phyloP scores from a whole-genome alignment of 352 stramenopile species.

The Saprolegnia diclina region DNA sequence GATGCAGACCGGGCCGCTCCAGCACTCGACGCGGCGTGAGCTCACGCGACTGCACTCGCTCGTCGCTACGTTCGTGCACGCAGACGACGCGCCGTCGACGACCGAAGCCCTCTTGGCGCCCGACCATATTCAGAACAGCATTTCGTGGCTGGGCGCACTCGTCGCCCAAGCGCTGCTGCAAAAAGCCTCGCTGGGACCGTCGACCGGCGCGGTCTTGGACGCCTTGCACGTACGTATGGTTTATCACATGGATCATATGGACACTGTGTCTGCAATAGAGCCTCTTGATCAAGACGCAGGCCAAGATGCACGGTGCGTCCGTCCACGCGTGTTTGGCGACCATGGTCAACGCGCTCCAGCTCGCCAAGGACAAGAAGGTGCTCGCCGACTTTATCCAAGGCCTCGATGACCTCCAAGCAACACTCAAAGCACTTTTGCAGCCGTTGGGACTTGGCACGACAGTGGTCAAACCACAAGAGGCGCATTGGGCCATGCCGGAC shows the following conservation, averaged over 20 bases:
- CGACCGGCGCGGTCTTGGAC: background rate
- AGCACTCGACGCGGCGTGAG: slow-evolving; percentile 9
- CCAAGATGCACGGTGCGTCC: slow-evolving; percentile 11
- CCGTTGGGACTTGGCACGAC: background rate
- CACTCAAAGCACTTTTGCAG: background rate
- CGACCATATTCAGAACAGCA: background rate
- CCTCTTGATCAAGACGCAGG: slow-evolving; percentile 17
- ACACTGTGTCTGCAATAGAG: slow-evolving; percentile 2
- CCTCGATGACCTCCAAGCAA: slow-evolving; percentile 14
- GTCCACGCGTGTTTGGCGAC: background rate
- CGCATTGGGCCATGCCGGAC: background rate
- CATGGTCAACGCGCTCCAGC: slow-evolving; percentile 11
- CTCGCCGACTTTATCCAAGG: background rate
- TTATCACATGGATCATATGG: background rate
- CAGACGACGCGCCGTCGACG: background rate
- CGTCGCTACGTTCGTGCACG: background rate
- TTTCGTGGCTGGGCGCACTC: slow-evolving; percentile 1
- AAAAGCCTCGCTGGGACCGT: background rate
- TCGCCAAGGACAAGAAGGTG: background rate
- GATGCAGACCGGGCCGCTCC: slow-evolving; percentile 10
- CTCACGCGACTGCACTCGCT: slow-evolving; percentile 6
- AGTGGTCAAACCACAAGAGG: background rate
- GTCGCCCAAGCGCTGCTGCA: slow-evolving; percentile 9
- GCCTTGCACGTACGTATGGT: slow-evolving; percentile 1
- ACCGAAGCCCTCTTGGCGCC: slow-evolving; percentile 1